These are phyloP conservation scores for Cladorrhinum samala DNA, from an alignment of 495 filamentous ascomycete species.

Conservation along the genomic window DNA sequence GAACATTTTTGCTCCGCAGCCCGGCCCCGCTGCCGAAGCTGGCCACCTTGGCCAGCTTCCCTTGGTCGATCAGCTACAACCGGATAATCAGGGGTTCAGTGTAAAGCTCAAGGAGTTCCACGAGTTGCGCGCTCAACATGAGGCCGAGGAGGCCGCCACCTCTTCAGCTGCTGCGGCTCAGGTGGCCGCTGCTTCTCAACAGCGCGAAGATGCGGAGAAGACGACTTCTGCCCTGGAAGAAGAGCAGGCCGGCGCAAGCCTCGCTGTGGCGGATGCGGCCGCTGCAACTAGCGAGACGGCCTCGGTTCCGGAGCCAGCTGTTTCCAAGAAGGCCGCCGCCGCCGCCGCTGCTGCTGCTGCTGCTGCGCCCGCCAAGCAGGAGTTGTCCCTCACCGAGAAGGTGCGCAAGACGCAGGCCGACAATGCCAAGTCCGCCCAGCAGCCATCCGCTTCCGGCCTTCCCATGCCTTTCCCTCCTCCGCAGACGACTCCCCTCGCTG, in stretches of 20 bases:
- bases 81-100: constrained; percentile 46
- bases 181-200: constrained; percentile 9
- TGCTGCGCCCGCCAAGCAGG: constrained; percentile 6
- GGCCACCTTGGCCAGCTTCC: constrained; percentile 37
- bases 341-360: too few species aligned
- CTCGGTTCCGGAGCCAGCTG: neutral
- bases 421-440: constrained; percentile 55
- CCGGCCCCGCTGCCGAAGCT: constrained; percentile 21
- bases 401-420: constrained; percentile 68
- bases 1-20: constrained; percentile 18
- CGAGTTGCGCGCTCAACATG: constrained; percentile 51
- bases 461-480: constrained; percentile 70
- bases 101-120: constrained; percentile 51
- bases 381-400: constrained; percentile 75
- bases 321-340: constrained; percentile 6
- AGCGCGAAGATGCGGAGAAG: constrained; percentile 9
- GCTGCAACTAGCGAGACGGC: constrained; percentile 1
- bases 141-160: constrained; percentile 35
- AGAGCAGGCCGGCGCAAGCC: neutral
- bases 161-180: constrained; percentile 7
- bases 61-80: constrained; percentile 37
- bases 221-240: neutral
- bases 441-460: constrained; percentile 51
- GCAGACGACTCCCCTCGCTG: constrained; percentile 71
- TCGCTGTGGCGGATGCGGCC: neutral